These are phyloP conservation scores for Aurifilum marmelostoma DNA, from an alignment of 2,329 filamentous ascomycete genomes.

Conservation along the genomic window DNA sequence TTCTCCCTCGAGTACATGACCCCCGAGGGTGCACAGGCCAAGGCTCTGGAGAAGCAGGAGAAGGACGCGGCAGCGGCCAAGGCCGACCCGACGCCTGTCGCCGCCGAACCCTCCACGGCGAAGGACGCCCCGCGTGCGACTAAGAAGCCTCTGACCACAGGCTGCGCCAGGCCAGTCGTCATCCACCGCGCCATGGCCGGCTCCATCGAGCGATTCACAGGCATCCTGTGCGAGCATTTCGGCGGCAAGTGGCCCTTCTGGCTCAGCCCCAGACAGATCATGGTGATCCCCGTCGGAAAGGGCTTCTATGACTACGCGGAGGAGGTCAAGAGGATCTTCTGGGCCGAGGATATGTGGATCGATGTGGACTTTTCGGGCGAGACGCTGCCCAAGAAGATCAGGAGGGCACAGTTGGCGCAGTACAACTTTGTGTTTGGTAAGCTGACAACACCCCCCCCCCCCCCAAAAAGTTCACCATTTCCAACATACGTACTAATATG, in stretches of 20 bases:
- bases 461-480: background rate
- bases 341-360: conserved; percentile 68
- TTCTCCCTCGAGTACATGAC: conserved; percentile 89
- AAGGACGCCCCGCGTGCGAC: conserved; percentile 46
- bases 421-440: conserved; percentile 83
- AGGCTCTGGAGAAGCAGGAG: conserved; percentile 39
- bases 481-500: background rate
- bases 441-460: conserved; percentile 30
- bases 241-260: conserved; percentile 89
- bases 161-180: conserved; percentile 82
- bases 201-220: conserved; percentile 66
- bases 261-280: conserved; percentile 81
- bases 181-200: conserved; percentile 83
- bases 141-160: conserved; percentile 62
- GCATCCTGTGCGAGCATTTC: conserved; percentile 82
- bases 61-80: conserved; percentile 37
- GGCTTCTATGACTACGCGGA: conserved; percentile 73
- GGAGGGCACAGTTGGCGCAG: conserved; percentile 76
- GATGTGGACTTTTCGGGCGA: conserved; percentile 75
- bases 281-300: conserved; percentile 77
- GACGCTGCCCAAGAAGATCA: conserved; percentile 89
- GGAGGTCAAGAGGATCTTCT: conserved; percentile 72
- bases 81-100: conserved; percentile 36
- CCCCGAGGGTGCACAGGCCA: conserved; percentile 55
- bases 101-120: conserved; percentile 43